Evolutionary conservation across 257 asterid species (phyloP), one percentile per base, ranked within the genome.

Genomic region (Rehmannia glutinosa): DNA sequence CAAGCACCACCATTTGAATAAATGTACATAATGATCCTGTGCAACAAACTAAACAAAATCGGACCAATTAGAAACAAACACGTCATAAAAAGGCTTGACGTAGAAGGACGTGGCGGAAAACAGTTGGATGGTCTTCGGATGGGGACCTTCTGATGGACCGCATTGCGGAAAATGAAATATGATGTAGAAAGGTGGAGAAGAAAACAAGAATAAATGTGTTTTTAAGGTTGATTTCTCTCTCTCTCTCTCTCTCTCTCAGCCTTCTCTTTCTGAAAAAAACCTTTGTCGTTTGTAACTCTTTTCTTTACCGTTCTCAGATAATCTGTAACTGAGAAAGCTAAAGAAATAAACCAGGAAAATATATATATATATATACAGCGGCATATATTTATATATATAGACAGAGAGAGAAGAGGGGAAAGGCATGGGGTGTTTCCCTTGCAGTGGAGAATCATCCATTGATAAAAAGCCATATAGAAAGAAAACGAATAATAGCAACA

Each of bases 351-450:
- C 16, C 25, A 12, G 33, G 38, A 66, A 23, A 19, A 66, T 30
- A 58, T 6, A 12, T 3, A 43, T 43, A 13, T 16, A 49, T 17
- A 43, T 25, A 69, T 9, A 68, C 51, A n/a, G 19, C 36, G 8
- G 32, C 66, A 17, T 9, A 32, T 28, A 32, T 51, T 4, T 11
- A 42, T 27, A 36, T n/a, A 41, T 30, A 41, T 43, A 25, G 33
- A 63, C 57, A 33, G 49, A 52, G 71, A 53, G 28, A 23, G 49
- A 8, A 4, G 33, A 12, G 41, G 5, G 24, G n/a, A 41, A 8
- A 50, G 56, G 36, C 33, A 78, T 78, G 83, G 78, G 83, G 24
- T 78, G 80, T 68, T 78, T 78, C 64, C 53, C 63, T 47, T 79
- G 78, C 61, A 19, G 17, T 5, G 69, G 77, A 21, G 72, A 70